Evolutionary conservation across 1,284 basidiomycete species (phyloP), one percentile per base, ranked within the genome.

Genomic region (Cryptococcus amylolentus): DNA sequence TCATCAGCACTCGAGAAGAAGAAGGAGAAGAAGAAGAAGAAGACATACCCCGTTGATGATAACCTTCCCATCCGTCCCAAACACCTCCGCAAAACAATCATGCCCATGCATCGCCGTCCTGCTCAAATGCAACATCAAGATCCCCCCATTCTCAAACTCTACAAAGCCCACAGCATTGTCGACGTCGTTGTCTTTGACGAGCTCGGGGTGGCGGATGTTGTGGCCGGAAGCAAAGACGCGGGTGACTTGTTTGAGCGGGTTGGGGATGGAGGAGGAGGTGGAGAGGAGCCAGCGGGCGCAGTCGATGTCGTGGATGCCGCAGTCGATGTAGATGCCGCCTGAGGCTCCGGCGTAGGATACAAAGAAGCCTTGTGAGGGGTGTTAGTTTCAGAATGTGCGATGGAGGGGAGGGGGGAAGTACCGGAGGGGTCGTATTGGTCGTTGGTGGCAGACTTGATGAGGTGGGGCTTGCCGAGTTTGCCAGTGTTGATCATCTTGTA

Each of bases 291-390:
- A 67, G 37, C 68, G 56, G 12, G 59, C 53, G 16, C 62, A 41
- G 49, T 72, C 70, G 41, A 69, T 67, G 52, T 73, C 71, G 61
- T 73, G 70, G 39, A 73, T 67, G 1, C 67, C 70, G 54, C 61
- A 65, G 57, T 73, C 71, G 23, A 69, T 59, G 37, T 62, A 66
- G 43, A 73, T 72, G 6, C 69, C 69, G 5, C 71, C 71, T 0
- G 61, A 64, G 2, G 60, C 56, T 13, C 56, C 51, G n/a, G 66
- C 63, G 56, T 65, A 73, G 20, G 57, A 51, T 27, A 70, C 62
- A 43, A 72, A 72, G 64, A 71, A 73, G 45, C 69, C 69, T 50
- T 16, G 13, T n/a, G 14, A 26, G 18, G 31, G 20, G 35, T 1
- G 27, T 35, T 18, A 20, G 27, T n/a, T 18, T 2, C 20, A 16